These are phyloP conservation scores for Aspergillus chevalieri DNA, from an alignment of 2,329 filamentous ascomycete species.

Conservation along the genomic window DNA sequence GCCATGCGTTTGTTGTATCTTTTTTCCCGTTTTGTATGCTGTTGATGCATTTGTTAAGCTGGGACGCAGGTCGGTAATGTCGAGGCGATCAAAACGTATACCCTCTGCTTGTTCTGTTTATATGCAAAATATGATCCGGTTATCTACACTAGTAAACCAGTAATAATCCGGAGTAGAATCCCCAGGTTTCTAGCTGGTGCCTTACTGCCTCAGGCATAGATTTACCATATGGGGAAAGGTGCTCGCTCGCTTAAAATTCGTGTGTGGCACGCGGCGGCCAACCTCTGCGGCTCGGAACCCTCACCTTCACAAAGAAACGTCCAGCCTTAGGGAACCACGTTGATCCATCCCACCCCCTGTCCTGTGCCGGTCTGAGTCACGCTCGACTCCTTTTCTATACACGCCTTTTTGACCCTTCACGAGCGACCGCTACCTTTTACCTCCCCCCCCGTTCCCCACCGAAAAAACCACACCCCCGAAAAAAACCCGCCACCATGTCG, in stretches of 20 bases:
- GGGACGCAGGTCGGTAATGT: conserved; percentile 12
- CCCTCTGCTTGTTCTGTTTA: neutral
- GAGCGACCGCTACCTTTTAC: neutral
- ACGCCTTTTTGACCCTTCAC: no score
- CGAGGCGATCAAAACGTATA: neutral
- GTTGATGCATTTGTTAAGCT: conserved; percentile 14
- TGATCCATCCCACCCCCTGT: conserved; percentile 9
- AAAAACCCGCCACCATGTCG: conserved; percentile 62
- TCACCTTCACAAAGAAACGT: conserved; percentile 21
- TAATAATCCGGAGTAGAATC: neutral
- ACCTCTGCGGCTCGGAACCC: conserved; percentile 21
- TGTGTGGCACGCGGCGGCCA: conserved; percentile 31
- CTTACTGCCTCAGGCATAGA: conserved; percentile 4
- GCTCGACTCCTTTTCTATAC: conserved; percentile 5
- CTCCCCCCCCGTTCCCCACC: neutral
- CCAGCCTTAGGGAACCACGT: conserved; percentile 3
- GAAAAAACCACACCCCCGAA: neutral
- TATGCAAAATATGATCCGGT: neutral
- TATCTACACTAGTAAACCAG: neutral
- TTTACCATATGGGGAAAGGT: conserved; percentile 30
- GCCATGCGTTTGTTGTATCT: conserved; percentile 6
- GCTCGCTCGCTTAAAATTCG: conserved; percentile 42
- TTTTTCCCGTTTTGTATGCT: conserved; percentile 2
- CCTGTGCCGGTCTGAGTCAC: conserved; percentile 16
- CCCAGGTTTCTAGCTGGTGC: no score